Evolutionary conservation across 2,329 filamentous ascomycete species (phyloP), one percentile per base, ranked within the genome.

Genomic region (Macroventuria anomochaeta): DNA sequence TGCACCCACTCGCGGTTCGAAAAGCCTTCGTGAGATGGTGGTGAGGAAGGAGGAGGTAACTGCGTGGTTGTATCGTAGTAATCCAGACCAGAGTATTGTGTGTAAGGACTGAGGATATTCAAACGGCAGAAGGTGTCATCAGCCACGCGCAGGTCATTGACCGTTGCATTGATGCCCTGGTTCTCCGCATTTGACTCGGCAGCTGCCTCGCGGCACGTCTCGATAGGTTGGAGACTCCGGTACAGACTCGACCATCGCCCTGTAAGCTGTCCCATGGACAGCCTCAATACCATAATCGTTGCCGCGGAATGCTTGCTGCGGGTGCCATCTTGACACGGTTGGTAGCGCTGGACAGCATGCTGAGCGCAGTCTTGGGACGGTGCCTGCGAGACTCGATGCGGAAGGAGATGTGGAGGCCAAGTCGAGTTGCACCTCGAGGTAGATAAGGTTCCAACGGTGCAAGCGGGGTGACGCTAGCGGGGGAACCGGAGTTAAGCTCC

Each of bases 271-370:
- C 31, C 75, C 72, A 53, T 79, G 78, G 59, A 82, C 76, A 2
- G 77, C 69, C 50, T 79, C 62, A 18, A 85, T 72, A 8, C 77
- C 78, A 57, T 85, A 85, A 6, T 83, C 83, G 53, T 85, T 85
- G 65, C 84, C 81, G 10, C 49, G 41, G 64, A 78, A 79, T 0
- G 83, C 77, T 46, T 82, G 78, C 3, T 76, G 59, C 2, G 78
- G 75, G 53, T 81, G 42, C 25, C 49, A n/a, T 26, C 29, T 29
- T 41, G 12, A 31, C 18, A 18, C 21, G 42, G 42, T 37, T 53
- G 49, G 42, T 26, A 37, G 31, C 20, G 41, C 48, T 52, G 49
- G 49, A 41, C 41, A 46, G 18, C 41, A 53, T 41, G 40, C 13
- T 43, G 26, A 20, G n/a, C 21, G 15, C 12, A 12, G 48, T 28